phyloP scores from a whole-genome alignment of 148 eudicot species.

The Pharnaceum exiguum region DNA sequence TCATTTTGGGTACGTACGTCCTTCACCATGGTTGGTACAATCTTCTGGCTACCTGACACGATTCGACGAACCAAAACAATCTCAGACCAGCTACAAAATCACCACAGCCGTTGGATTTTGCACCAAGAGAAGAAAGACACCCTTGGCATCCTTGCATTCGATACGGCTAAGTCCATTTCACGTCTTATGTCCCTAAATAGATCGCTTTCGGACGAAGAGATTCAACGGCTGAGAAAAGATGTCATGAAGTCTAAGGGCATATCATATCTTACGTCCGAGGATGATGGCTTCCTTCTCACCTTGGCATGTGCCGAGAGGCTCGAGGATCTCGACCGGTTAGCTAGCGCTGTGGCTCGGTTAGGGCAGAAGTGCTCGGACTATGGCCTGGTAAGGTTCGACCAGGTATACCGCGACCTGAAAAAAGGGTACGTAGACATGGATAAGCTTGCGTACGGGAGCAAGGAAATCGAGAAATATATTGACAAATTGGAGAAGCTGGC shows the following conservation, averaged over 20 bases:
- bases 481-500: constrained; percentile 55
- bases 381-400: constrained; percentile 41
- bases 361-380: constrained; percentile 53
- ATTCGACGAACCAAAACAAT: background rate
- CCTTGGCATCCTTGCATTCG: constrained; percentile 67
- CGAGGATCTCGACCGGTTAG: constrained; percentile 72
- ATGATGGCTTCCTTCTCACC: constrained; percentile 51
- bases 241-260: constrained; percentile 45
- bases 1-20: no score
- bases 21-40: constrained; percentile 11
- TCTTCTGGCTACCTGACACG: constrained; percentile 21
- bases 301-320: constrained; percentile 75
- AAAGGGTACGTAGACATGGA: constrained; percentile 38
- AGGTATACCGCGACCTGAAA: constrained; percentile 52
- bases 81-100: background rate
- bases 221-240: constrained; percentile 20
- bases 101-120: constrained; percentile 15
- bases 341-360: constrained; percentile 38
- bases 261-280: constrained; percentile 44
- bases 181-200: constrained; percentile 56
- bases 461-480: constrained; percentile 33
- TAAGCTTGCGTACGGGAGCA: constrained; percentile 45
- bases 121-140: constrained; percentile 12
- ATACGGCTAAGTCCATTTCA: constrained; percentile 63
- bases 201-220: constrained; percentile 48